phyloP scores from a whole-genome alignment of 2,329 filamentous ascomycete species.

The Fusarium ramigenum region DNA sequence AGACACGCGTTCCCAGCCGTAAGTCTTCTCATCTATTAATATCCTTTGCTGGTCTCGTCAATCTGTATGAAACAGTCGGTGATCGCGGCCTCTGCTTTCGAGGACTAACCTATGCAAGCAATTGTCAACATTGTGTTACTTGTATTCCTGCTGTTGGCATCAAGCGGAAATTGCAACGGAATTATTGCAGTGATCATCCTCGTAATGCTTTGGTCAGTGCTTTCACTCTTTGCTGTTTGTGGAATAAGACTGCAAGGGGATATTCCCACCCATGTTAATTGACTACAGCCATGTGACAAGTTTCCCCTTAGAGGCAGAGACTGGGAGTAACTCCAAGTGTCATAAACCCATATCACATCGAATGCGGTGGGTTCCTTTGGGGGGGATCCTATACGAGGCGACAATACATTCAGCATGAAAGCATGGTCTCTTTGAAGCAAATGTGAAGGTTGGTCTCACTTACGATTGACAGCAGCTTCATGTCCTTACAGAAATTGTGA shows the following conservation, averaged over 20 bases:
- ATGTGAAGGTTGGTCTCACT: neutral
- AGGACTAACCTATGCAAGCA: neutral
- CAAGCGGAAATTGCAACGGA: constrained; percentile 25
- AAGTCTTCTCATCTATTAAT: neutral
- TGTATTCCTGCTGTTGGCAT: neutral
- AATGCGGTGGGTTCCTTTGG: neutral
- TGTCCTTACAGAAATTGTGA: neutral
- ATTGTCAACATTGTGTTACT: neutral
- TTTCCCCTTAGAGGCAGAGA: neutral
- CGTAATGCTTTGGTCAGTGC: neutral
- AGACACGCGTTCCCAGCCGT: neutral
- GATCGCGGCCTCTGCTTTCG: neutral
- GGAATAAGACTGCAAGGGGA: neutral
- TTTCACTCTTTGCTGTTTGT: neutral
- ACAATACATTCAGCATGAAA: neutral
- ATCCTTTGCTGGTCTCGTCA: neutral
- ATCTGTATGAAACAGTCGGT: neutral
- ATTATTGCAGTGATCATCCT: neutral
- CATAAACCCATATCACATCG: neutral
- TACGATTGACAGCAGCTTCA: neutral
- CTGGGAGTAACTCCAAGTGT: neutral
- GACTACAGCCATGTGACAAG: neutral
- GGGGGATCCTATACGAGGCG: too few relatives aligned
- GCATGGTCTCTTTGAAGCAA: neutral
- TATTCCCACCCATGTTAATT: neutral